phyloP scores from a whole-genome alignment of 306 rosid genomes.

The Arachis hypogaea region DNA sequence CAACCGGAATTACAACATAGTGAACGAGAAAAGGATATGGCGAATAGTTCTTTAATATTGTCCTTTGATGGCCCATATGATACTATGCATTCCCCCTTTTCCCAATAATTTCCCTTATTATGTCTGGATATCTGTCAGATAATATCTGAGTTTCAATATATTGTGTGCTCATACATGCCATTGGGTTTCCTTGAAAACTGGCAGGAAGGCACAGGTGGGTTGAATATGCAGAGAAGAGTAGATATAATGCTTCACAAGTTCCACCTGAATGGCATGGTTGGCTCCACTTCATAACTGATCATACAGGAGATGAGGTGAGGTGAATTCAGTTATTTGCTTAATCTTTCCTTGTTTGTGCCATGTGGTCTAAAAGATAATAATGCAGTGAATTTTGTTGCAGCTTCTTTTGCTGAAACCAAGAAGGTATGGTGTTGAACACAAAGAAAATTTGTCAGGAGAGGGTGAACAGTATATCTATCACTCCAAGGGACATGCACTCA shows the following conservation, averaged over 20 bases:
- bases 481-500: slow-evolving; percentile 94
- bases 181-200: slow-evolving; percentile 32
- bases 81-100: background rate
- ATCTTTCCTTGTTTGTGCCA: slow-evolving; percentile 16
- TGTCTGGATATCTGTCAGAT: slow-evolving; percentile 2
- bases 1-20: background rate
- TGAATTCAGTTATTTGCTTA: background rate
- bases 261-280: slow-evolving; percentile 99
- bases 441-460: slow-evolving; percentile 86
- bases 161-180: slow-evolving; percentile 12
- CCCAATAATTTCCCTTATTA: no score
- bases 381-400: slow-evolving; percentile 51
- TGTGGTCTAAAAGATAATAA: slow-evolving; percentile 12
- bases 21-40: slow-evolving; percentile 17
- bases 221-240: slow-evolving; percentile 90
- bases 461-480: slow-evolving; percentile 89
- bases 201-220: slow-evolving; percentile 99
- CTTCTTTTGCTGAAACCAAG: slow-evolving; percentile 85
- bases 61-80: background rate
- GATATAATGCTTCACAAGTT: slow-evolving; percentile 98
- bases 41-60: background rate
- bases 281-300: slow-evolving; percentile 91
- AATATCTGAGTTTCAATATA: background rate
- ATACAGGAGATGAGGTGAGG: slow-evolving; percentile 92
- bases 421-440: slow-evolving; percentile 86